A percentile compares a stretch with the other conserved stretches of the same genome.
Evolutionary conservation across 2,329 filamentous ascomycete species (phyloP).

Genomic region (Lojkania enalia): DNA sequence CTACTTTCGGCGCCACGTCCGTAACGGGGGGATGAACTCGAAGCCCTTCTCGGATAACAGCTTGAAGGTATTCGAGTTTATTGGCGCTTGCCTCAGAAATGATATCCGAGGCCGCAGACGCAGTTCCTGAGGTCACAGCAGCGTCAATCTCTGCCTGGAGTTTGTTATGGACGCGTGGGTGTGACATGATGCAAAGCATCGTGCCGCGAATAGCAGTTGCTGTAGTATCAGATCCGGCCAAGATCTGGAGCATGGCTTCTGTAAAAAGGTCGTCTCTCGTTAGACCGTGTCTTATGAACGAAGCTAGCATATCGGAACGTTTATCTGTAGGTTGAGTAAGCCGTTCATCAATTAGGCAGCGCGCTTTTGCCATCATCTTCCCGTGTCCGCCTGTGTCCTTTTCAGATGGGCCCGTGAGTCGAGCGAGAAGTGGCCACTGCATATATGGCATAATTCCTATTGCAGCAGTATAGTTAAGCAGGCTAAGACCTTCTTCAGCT

Average conservation of each 20-base stretch:
- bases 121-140: conserved; percentile 30
- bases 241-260: conserved; percentile 50
- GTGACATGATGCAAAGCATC: conserved; percentile 56
- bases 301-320: conserved; percentile 56
- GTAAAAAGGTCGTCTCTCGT: conserved; percentile 42
- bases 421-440: conserved; percentile 23
- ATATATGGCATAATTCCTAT: conserved; percentile 19
- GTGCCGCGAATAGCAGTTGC: conserved; percentile 58
- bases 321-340: conserved; percentile 42
- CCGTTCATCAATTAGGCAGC: conserved; percentile 23
- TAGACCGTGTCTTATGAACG: conserved; percentile 53
- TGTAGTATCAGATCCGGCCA: conserved; percentile 62
- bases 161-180: conserved; percentile 48
- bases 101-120: conserved; percentile 31
- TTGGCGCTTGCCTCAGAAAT: conserved; percentile 51
- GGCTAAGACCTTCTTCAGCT: conserved; percentile 34
- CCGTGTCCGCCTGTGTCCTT: conserved; percentile 36
- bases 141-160: conserved; percentile 52
- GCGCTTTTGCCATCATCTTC: conserved; percentile 24
- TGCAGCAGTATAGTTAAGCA: conserved; percentile 9
- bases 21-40: conserved; percentile 46
- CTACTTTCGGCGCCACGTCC: conserved; percentile 28
- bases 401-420: conserved; percentile 28
- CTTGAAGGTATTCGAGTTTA: conserved; percentile 49
- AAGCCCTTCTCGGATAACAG: conserved; percentile 50